These are phyloP conservation scores for Stentor coeruleus DNA, from an alignment of 73 alveolate species.

Conservation along the genomic window DNA sequence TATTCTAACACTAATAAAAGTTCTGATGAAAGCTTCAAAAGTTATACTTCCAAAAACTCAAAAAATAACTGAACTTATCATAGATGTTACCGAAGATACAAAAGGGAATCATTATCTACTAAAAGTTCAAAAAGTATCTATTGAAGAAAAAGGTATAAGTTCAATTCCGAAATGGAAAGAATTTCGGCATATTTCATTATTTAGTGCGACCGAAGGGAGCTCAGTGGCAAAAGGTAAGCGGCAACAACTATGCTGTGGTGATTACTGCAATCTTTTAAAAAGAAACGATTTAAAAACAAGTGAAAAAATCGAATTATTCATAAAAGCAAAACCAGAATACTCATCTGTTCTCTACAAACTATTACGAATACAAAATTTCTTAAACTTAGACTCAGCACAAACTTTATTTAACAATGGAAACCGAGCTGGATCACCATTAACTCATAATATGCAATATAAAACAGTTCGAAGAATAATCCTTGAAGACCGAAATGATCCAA, in stretches of 20 bases:
- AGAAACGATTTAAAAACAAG: neutral
- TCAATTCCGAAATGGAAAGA: neutral
- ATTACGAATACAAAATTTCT: neutral
- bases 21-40: neutral
- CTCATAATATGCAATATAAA: neutral
- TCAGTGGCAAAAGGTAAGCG: neutral
- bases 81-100: neutral
- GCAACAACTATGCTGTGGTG: neutral
- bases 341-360: neutral
- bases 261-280: neutral
- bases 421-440: neutral
- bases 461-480: neutral
- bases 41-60: neutral
- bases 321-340: neutral
- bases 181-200: neutral
- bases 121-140: neutral
- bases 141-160: neutral
- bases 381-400: neutral
- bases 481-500: constrained; percentile 3
- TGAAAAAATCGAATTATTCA: neutral
- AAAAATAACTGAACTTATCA: neutral
- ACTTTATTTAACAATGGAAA: neutral
- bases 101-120: neutral
- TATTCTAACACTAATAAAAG: neutral
- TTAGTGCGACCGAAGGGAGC: neutral